Base-by-base conservation (phyloP, 306 rosid species). In the Quercus bicolor region DNA sequence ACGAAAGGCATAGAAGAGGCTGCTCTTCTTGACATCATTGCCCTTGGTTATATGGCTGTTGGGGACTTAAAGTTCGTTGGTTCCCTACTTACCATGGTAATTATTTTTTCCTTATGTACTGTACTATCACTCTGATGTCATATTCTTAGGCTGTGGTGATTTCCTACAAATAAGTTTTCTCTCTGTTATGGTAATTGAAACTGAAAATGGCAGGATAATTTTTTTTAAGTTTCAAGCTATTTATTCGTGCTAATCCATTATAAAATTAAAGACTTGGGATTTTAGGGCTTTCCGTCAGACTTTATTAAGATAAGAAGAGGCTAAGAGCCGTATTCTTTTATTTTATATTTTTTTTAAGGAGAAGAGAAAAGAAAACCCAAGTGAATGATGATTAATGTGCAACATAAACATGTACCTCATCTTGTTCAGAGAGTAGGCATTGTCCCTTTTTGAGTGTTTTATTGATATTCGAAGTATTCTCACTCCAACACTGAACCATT, bases 1-100 rank as follows among this genome's bases (percentile, higher is more conserved):
- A 18, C 77, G 59, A 85, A 84, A 82, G 96, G 98, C 79, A 83
- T 95, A 77, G 94, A 90, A 82, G 91, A 92, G 88, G 98, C 97
- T 82, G 94, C 98, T 70, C 74, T 83, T 23, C 77, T 92, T 80
- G 98, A 93, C 60, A 54, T 91, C 56, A 73, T 91, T 70, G 96
- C 98, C 56, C 75, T 91, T 24, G 98, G 98, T 70, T 95, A 86
- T 68, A 72, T 91, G 84, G 97, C 91, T 68, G 89, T 91, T 80
- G 98, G 97, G 1, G 96, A 92, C 84, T 81, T 86, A 10, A 86
- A 91, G 57, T 59, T 72, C 77, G 98, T 90, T 34, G 87, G 43
- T 75, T 84, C 89, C 54, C 48, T 90, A 26, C 75, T 92, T 84
- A 79, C 75, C 75, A 74, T 81, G 91, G 98, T 95, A 88, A 80